Base-by-base conservation (phyloP, 2,329 filamentous ascomycete species). In the Plenodomus lindquistii region DNA sequence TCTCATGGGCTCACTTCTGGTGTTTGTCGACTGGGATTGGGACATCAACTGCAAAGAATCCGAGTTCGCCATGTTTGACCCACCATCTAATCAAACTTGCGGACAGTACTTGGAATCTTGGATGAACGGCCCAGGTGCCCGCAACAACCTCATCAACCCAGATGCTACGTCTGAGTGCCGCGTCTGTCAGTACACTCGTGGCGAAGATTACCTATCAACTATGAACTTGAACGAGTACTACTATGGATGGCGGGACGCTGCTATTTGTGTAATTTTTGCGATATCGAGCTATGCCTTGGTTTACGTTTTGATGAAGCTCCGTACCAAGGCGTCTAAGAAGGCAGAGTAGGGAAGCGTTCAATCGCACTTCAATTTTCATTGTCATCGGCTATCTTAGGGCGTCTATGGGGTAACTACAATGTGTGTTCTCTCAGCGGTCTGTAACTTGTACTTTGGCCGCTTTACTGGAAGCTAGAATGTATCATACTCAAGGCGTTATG, bases 231-330 rank as follows among this genome's bases (percentile, higher is more conserved):
- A 75, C 1, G 76, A 83, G 3, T 83, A 87, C 55, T 82, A 77
- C 51, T 84, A 84, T 56, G 85, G 84, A 0, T 89, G 86, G 86
- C 77, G 86, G 40, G 78, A 89, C 67, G 82, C 82, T 0, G 86
- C 63, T 0, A 83, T 87, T 40, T 77, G 81, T 2, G 80, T 79
- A 1, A 70, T 83, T 4, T 85, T 86, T 55, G 79, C 74, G 1
- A 50, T 82, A 34, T 79, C 76, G 46, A 80, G 77, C 1, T 87
- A 86, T 51, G 72, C 66, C 2, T 44, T 79, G 48, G 78, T 80
- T 2, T 80, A 73, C 54, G 40, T 60, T 21, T 55, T 74, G 27
- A 75, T 75, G 73, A 75, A 74, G 64, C 38, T 75, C 42, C 66
- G 73, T 55, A 75, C 72, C 8, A 75, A 75, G 65, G 58, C 63